Base-by-base conservation (phyloP, 129 eudicot species). In the Artemisia tridentata region DNA sequence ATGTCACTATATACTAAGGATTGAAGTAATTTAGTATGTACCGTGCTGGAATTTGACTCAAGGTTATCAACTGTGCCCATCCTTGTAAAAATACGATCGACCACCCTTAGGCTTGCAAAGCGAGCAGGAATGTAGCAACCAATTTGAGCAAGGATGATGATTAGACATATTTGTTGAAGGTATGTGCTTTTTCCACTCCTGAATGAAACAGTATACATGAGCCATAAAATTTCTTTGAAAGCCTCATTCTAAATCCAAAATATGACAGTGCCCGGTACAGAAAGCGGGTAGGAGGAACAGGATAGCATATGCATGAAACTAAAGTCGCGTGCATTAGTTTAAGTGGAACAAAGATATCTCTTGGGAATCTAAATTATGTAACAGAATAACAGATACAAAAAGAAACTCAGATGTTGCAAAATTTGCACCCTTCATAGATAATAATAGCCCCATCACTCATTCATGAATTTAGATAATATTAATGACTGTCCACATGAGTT, bases 121-220 rank as follows among this genome's bases (percentile, higher is more conserved):
- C 88, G 91, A 67, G 99, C 99, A 80, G 99, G 99, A 71, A 95
- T 72, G 79, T 95, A 95, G 83, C 99, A 95, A 66, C 99, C 99
- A 74, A 90, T 90, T 83, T 95, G 99, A 77, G 99, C 96, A 56
- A 95, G 97, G 81, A 95, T 88, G 84, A 95, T 86, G 59, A 88
- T 78, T 48, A 87, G 80, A 81, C 99, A 95, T 77, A 86, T 86
- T 85, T 90, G 99, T 78, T 90, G 97, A 77, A 95, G 99, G 82
- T 87, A 95, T 73, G 99, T 95, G 72, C 97, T 95, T 82, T 95
- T 95, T 61, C 99, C 99, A 77, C 99, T 89, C 99, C 99, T 95
- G 86, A 67, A 82, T 43, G 48, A 74, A 69, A 71, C 56, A 68
- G 18, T 46, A 65, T 61, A 61, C 29, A 66, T 67, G 55, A 67